A percentile compares a stretch with the other conserved stretches of the same genome.
phyloP scores from a whole-genome alignment of 2,329 filamentous ascomycete species.

The Acephala macrosclerotiorum region DNA sequence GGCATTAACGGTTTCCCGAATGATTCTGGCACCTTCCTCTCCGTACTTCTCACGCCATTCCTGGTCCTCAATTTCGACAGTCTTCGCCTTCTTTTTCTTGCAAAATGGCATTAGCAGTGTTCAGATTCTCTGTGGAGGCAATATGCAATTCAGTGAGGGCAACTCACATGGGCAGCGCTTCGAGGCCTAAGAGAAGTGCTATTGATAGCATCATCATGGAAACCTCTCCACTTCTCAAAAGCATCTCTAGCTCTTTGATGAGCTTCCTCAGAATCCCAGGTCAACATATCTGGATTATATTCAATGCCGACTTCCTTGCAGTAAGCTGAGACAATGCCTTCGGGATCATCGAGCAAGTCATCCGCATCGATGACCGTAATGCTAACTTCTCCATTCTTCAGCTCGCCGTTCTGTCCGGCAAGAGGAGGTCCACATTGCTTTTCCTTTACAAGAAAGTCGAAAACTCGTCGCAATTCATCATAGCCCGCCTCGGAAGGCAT shows the following conservation, averaged over 20 bases:
- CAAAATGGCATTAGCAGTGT: slow-evolving; percentile 26
- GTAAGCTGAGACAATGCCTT: slow-evolving; percentile 77
- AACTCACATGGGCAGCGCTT: slow-evolving; percentile 65
- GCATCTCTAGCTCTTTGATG: slow-evolving; percentile 72
- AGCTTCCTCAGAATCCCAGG: slow-evolving; percentile 81
- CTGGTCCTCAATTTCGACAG: slow-evolving; percentile 69
- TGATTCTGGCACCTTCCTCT: slow-evolving; percentile 72
- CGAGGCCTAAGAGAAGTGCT: slow-evolving; percentile 79
- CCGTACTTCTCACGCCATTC: slow-evolving; percentile 82
- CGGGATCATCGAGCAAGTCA: slow-evolving; percentile 87
- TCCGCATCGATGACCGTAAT: slow-evolving; percentile 94
- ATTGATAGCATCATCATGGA: slow-evolving; percentile 92
- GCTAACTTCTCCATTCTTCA: slow-evolving; percentile 54
- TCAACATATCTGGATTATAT: slow-evolving; percentile 80
- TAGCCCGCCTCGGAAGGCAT: slow-evolving; percentile 91
- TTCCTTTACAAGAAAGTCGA: slow-evolving; percentile 79
- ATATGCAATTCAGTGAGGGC: not conserved
- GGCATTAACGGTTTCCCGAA: slow-evolving; percentile 73
- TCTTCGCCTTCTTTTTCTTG: slow-evolving; percentile 65
- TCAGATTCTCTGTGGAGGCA: not conserved
- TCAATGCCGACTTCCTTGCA: slow-evolving; percentile 83
- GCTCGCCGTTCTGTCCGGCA: slow-evolving; percentile 51
- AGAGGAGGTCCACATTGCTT: slow-evolving; percentile 75
- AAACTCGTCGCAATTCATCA: slow-evolving; percentile 82
- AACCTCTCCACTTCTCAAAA: slow-evolving; percentile 97